phyloP scores from a whole-genome alignment of 768 basidiomycete species.

The Grammothele lineata region DNA sequence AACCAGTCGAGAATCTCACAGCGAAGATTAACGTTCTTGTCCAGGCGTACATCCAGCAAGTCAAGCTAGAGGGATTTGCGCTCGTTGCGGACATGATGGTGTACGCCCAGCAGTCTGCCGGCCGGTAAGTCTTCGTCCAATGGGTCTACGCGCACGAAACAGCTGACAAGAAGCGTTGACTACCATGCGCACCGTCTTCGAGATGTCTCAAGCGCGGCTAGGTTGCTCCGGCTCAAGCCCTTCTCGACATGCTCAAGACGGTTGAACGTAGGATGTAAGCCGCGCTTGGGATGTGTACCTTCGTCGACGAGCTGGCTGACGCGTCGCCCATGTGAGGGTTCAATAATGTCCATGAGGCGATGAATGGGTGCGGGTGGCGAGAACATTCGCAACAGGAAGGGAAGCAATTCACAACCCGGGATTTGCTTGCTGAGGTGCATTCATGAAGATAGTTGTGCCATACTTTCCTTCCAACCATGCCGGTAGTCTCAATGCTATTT shows the following conservation, averaged over 20 bases:
- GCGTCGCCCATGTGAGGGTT: constrained; percentile 74
- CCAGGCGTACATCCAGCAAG: constrained; percentile 90
- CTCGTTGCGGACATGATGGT: constrained; percentile 92
- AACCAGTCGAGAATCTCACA: constrained; percentile 91
- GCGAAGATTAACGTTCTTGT: constrained; percentile 97
- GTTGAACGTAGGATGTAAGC: constrained; percentile 79
- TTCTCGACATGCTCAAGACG: constrained; percentile 95
- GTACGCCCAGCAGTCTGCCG: constrained; percentile 95
- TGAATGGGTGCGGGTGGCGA: constrained; percentile 89
- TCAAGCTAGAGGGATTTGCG: constrained; percentile 89
- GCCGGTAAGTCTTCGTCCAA: constrained; percentile 65
- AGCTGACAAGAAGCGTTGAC: no score
- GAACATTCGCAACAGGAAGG: constrained; percentile 85
- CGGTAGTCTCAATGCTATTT: no score
- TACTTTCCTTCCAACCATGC: no score
- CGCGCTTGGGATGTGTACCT: not conserved
- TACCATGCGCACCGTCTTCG: constrained; percentile 93
- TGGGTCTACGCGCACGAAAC: no score
- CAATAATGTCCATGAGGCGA: constrained; percentile 95
- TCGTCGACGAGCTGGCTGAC: not conserved
- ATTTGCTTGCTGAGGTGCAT: no score
- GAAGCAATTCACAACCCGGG: constrained; percentile 83
- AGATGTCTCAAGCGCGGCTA: constrained; percentile 98
- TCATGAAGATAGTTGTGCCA: no score
- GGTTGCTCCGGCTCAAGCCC: constrained; percentile 89